Base-by-base conservation (phyloP, 2,329 filamentous ascomycete genomes). In the Trichophyton equinum region DNA sequence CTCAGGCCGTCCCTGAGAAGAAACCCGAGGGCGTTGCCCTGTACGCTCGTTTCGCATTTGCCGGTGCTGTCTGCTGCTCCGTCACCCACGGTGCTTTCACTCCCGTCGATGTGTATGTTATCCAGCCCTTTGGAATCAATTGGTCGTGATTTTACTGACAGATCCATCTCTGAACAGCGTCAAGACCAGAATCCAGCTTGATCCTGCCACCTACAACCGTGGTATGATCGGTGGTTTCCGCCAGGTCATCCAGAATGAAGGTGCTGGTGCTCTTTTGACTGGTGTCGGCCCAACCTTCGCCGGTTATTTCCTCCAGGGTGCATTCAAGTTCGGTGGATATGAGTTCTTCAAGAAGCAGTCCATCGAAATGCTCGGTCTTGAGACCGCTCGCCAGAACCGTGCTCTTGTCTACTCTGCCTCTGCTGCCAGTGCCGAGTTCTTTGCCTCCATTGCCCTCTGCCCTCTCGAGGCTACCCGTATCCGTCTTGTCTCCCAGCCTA, bases 71-170 rank as follows among this genome's bases (percentile, higher is more conserved):
- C 82, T 96, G 94, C 86, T 99, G 94, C 80, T 94, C 91, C 71
- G 81, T 97, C 80, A 99, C 94, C 74, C 94, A 99, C 85, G 94
- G 92, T 78, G 88, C 83, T 73, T 86, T 97, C 72, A 99, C 94
- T 69, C 94, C 94, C 74, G 91, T 99, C 78, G 94, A 99, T 88
- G 94, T 99, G 92, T 97, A 94, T 78, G 92, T 55, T 89, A 6
- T 11, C 25, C 22, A 59, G 13, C 9, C 18, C 20, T 6, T 18
- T 40, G 18, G 22, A 13, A 22, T 38, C 57, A 44, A 47, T 13
- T 40, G 4, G 30, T 27, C 40, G 9, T 25, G 61, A 15, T 62
- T 7, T 27, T 57, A n/a, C 25, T 49, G 27, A 38, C n/a, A 25
- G 4, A 15, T 36, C 7, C 30, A 33, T 38, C 38, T 25, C 62